These are phyloP conservation scores for Dalbergia cochinchinensis DNA, from an alignment of 306 rosid species.

Conservation along the genomic window DNA sequence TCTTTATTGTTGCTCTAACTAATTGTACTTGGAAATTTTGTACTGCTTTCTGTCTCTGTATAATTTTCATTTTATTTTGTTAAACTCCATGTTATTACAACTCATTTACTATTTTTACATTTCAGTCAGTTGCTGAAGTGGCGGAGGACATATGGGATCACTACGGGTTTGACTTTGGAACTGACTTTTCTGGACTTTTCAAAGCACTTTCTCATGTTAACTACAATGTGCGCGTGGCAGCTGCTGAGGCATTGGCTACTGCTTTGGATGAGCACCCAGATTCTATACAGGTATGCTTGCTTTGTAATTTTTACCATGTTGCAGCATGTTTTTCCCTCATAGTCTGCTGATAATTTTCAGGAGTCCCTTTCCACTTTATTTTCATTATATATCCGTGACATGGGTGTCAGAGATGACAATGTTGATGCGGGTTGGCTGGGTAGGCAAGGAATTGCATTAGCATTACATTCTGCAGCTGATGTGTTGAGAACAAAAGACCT, in stretches of 20 bases:
- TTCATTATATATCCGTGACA: constrained; percentile 82
- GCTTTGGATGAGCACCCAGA: constrained; percentile 94
- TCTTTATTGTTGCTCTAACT: background rate
- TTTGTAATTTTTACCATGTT: constrained; percentile 32
- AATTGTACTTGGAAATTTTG: background rate
- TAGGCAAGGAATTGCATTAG: constrained; percentile 94
- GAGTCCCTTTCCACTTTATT: constrained; percentile 92
- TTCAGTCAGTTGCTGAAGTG: constrained; percentile 89
- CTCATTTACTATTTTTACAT: constrained; percentile 30
- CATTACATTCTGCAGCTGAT: constrained; percentile 90
- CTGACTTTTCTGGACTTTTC: constrained; percentile 85
- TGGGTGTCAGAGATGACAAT: constrained; percentile 65
- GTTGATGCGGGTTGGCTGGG: constrained; percentile 94
- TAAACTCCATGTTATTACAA: background rate
- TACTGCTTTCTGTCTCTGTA: background rate
- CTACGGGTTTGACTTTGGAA: constrained; percentile 90
- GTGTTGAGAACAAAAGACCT: constrained; percentile 93
- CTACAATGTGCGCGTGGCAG: constrained; percentile 86
- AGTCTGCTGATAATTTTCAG: constrained; percentile 55
- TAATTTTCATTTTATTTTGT: constrained; percentile 22
- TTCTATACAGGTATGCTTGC: constrained; percentile 76
- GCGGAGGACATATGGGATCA: constrained; percentile 99
- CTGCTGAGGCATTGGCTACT: constrained; percentile 95
- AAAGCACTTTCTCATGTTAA: constrained; percentile 87
- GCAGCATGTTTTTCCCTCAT: constrained; percentile 34